Base-by-base conservation (phyloP, 2,329 filamentous ascomycete species). In the Myriosclerotinia duriaeana region DNA sequence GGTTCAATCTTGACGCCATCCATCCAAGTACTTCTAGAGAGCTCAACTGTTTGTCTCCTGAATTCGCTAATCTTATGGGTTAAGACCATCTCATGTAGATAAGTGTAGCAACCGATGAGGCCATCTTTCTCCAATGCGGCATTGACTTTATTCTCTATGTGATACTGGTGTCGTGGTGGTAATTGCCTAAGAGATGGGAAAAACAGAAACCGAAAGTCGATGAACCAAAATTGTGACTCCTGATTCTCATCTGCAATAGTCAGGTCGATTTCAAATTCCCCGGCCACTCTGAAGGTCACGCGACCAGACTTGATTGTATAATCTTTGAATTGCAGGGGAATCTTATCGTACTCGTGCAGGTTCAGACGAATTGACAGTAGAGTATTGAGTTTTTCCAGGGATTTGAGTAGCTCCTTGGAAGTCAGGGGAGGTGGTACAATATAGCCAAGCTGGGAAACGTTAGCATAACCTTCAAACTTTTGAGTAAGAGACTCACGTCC, bases 261-360 rank as follows among this genome's bases (percentile, higher is more conserved):
- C 62, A 99, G 84, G 76, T 98, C 95, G 26, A 98, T 86, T 77
- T 98, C 94, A 73, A 97, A 97, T 77, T 98, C 94, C 64, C 86
- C 86, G 3, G 86, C 80, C 1, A 98, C 90, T 56, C 82, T 85
- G 77, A 99, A 99, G 0, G 93, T 98, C 8, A 91, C 94, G 59
- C 94, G 87, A n/a, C 96, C 95, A 62, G 92, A 90, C 63, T 85
- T 84, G 68, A 99, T 90, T 6, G 83, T 84, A 79, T 93, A 98
- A 68, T 90, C 84, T 72, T 84, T 85, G 76, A 98, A 91, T 64
- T 90, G 84, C n/a, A 81, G 78, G 0, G 95, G 95, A 61, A 88
- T 85, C 67, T 83, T 86, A 55, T 97, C 86, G 69, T 88, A 86
- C 72, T 98, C 93, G 68, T 96, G 86, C 17, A 97, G 80, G 66